Evolutionary conservation across 2,329 filamentous ascomycete species (phyloP).

Genomic region (Rhinocladiella mackenziei): DNA sequence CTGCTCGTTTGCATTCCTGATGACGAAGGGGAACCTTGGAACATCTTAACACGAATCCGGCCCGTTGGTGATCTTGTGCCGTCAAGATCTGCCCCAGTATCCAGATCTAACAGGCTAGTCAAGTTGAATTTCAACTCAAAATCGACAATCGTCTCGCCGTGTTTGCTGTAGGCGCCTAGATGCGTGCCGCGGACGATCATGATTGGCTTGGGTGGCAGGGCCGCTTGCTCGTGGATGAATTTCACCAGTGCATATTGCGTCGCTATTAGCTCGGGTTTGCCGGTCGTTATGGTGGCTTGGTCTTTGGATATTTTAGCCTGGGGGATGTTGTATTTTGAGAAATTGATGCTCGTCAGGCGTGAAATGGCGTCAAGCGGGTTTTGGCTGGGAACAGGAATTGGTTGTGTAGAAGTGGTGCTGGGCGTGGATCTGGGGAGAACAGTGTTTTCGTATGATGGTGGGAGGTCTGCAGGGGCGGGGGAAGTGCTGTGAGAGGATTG

Average conservation of each 20-base stretch:
- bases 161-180: slow-evolving; percentile 1
- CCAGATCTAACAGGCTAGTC: slow-evolving; percentile 28
- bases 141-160: slow-evolving; percentile 22
- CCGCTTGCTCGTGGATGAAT: slow-evolving; percentile 32
- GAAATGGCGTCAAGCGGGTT: slow-evolving; percentile 25
- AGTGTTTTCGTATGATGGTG: slow-evolving; percentile 22
- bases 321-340: slow-evolving; percentile 31
- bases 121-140: slow-evolving; percentile 32
- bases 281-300: slow-evolving; percentile 29
- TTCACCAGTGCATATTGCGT: slow-evolving; percentile 28
- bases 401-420: slow-evolving; percentile 4
- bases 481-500: slow-evolving; percentile 2
- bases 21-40: slow-evolving; percentile 15
- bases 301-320: slow-evolving; percentile 30
- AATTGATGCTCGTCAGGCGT: slow-evolving; percentile 26
- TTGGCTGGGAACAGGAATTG: slow-evolving; percentile 6
- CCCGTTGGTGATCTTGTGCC: neutral
- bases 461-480: slow-evolving; percentile 11
- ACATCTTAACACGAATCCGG: slow-evolving; percentile 25
- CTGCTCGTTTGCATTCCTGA: slow-evolving; percentile 8
- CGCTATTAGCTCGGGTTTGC: slow-evolving; percentile 26
- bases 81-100: neutral
- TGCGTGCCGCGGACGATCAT: slow-evolving; percentile 30
- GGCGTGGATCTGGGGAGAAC: slow-evolving; percentile 2
- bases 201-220: slow-evolving; percentile 31